These are phyloP conservation scores for Fusarium sp. DNA, from an alignment of 2,329 filamentous ascomycete species.

Conservation along the genomic window DNA sequence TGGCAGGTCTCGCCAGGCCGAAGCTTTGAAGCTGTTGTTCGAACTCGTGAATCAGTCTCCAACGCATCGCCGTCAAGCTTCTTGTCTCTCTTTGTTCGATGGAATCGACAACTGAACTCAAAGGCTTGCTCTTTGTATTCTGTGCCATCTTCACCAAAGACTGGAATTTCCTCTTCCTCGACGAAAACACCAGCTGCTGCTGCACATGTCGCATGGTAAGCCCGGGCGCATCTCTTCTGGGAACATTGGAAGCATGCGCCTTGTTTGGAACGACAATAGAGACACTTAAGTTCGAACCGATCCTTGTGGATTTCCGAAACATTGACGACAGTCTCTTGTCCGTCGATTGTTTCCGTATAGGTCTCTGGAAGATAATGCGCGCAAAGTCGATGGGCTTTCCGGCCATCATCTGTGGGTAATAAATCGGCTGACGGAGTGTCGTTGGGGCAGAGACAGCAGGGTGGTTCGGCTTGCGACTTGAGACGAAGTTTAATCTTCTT, in stretches of 20 bases:
- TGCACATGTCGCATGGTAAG: constrained; percentile 96
- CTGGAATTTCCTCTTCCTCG: constrained; percentile 85
- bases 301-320: constrained; percentile 86
- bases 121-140: constrained; percentile 94
- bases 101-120: constrained; percentile 94
- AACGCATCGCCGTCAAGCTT: constrained; percentile 76
- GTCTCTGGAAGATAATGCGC: constrained; percentile 94
- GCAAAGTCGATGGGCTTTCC: constrained; percentile 88
- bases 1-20: constrained; percentile 84
- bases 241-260: constrained; percentile 99
- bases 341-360: constrained; percentile 79
- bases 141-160: constrained; percentile 89
- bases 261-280: constrained; percentile 92
- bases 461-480: constrained; percentile 78
- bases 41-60: constrained; percentile 77
- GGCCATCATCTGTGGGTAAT: constrained; percentile 88
- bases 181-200: constrained; percentile 92
- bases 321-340: constrained; percentile 80
- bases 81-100: constrained; percentile 87
- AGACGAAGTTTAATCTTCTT: constrained; percentile 86
- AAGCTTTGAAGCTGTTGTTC: constrained; percentile 75
- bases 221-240: constrained; percentile 90
- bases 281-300: constrained; percentile 90
- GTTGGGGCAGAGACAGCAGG: constrained; percentile 93
- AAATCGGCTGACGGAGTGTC: constrained; percentile 84